A percentile compares a stretch with the other conserved stretches of the same genome.
Conservation (phyloP, 1,284 basidiomycete species). For the Melampsora larici-populina region DNA sequence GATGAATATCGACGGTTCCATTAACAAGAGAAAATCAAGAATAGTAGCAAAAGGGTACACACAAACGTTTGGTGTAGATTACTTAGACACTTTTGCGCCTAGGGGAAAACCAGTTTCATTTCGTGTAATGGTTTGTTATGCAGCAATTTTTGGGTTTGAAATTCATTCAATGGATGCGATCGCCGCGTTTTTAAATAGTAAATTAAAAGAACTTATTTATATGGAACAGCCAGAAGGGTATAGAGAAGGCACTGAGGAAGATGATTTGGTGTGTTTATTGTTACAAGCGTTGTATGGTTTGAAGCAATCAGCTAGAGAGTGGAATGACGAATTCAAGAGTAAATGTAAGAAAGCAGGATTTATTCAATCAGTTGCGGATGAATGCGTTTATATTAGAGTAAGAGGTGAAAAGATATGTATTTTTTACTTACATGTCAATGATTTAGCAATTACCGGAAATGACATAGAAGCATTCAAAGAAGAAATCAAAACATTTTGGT, state of each 20-base stretch:
- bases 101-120: no score
- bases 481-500: background rate
- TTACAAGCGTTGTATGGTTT: background rate
- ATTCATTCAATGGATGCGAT: constrained; percentile 37
- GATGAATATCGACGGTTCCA: no score
- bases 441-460: background rate
- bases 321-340: background rate
- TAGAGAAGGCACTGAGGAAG: background rate
- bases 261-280: background rate
- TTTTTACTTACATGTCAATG: no score
- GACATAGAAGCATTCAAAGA: background rate
- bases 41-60: no score
- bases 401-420: background rate
- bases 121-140: no score
- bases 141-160: no score
- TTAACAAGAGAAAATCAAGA: no score
- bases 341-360: background rate
- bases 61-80: no score
- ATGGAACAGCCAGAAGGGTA: background rate
- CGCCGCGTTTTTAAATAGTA: constrained; percentile 16
- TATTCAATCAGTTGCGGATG: background rate
- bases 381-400: background rate
- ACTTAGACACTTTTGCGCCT: no score
- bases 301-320: no score
- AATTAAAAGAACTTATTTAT: no score